Base-by-base conservation (phyloP, 305 asterid genomes). In the Fraxinus baroniana region DNA sequence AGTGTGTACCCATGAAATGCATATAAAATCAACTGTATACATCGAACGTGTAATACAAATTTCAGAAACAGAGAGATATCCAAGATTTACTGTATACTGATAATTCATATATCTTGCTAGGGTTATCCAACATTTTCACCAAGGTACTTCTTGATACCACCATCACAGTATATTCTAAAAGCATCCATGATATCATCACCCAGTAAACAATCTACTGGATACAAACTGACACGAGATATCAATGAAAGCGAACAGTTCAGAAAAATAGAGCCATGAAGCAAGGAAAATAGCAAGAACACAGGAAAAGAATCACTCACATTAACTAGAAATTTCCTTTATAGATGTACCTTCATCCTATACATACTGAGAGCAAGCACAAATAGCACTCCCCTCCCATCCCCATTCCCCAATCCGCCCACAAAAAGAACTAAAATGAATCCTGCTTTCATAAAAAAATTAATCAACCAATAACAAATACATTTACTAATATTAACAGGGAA, bases 401-500 rank as follows among this genome's bases (percentile, higher is more conserved):
- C 44, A 32, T 13, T 28, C 70, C 81, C 49, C 62, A 52, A 78
- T 18, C 36, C 49, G 73, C n/a, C 46, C 76, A 44, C 24, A 7
- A 72, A 76, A 81, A 32, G 37, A 78, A 78, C 28, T 12, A 35
- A 28, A 74, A 66, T 46, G 52, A 33, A 78, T 77, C 1, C 24
- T 33, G 66, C 74, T 18, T 20, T 46, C 84, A 74, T 72, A 83
- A 71, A 76, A 77, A 60, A 62, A 5, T 70, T 35, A 78, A 18
- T 62, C 26, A 78, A 37, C 64, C 74, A 33, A 73, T 74, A 26
- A 72, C 24, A 86, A 76, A 76, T 20, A 83, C 57, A 80, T 76
- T 36, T 64, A 75, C 13, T 37, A 86, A 79, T 71, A 75, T 7
- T 39, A 86, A 80, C 73, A 55, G 72, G 75, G 78, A 78, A 77